These are phyloP conservation scores for Cornus kousa DNA, from an alignment of 148 eudicot species.

Conservation along the genomic window DNA sequence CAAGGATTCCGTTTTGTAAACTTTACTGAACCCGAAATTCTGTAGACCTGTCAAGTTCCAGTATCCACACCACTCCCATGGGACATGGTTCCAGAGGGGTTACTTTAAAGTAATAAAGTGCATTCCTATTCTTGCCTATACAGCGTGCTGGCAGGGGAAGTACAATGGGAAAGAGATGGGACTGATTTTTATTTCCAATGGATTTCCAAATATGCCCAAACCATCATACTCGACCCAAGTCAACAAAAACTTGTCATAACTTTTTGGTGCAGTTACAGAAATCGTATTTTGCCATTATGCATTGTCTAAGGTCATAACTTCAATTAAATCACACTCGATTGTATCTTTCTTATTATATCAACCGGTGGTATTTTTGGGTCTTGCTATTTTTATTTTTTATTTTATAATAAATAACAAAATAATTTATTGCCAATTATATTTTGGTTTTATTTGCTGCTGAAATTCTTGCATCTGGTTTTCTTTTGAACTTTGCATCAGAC, in stretches of 20 bases:
- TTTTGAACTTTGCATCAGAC: constrained; percentile 37
- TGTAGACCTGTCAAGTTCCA: neutral
- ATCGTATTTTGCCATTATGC: too few species aligned
- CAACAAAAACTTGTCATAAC: too few species aligned
- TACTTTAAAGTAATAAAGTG: neutral
- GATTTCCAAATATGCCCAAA: neutral
- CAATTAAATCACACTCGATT: too few species aligned
- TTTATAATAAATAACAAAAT: neutral
- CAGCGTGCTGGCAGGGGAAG: neutral
- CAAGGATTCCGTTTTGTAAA: neutral
- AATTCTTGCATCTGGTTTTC: constrained; percentile 12
- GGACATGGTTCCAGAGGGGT: neutral
- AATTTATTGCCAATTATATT: neutral
- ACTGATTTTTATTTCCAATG: neutral
- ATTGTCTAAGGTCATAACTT: too few species aligned
- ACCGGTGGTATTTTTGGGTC: too few species aligned
- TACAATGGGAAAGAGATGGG: neutral
- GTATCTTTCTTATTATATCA: too few species aligned
- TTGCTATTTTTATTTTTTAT: neutral
- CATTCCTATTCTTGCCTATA: too few species aligned
- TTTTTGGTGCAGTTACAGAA: too few species aligned
- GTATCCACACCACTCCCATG: neutral
- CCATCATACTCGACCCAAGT: neutral
- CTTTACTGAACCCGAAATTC: neutral
- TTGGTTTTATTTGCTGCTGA: neutral